A percentile compares a stretch with the other conserved stretches of the same genome.
phyloP scores from a whole-genome alignment of 768 basidiomycete species.

The Hericium alpestre region DNA sequence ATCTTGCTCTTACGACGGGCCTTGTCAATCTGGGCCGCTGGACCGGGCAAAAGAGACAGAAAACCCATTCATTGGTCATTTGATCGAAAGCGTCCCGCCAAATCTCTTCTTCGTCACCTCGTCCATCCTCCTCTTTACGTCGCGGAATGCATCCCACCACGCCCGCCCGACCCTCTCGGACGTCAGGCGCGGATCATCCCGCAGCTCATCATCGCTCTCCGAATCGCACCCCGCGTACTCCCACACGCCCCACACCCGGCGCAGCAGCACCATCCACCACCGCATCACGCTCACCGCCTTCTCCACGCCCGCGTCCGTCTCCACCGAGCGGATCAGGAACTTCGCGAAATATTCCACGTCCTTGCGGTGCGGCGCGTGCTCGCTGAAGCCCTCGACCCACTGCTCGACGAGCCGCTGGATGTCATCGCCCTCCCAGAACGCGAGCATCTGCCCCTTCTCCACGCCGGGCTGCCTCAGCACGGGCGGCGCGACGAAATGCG shows the following conservation, averaged over 20 bases:
- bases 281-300: slow-evolving; percentile 60
- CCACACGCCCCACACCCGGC: slow-evolving; percentile 50
- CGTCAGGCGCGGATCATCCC: slow-evolving; percentile 19
- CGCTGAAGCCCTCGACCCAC: slow-evolving; percentile 63
- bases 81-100: slow-evolving; percentile 59
- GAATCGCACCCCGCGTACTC: slow-evolving; percentile 27
- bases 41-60: too few relatives aligned
- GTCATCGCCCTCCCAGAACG: slow-evolving; percentile 57
- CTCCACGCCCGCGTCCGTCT: slow-evolving; percentile 63
- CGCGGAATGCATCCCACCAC: slow-evolving; percentile 77
- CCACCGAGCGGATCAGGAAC: slow-evolving; percentile 60
- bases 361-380: slow-evolving; percentile 54
- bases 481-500: slow-evolving; percentile 38
- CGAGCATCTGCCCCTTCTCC: slow-evolving; percentile 41
- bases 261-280: slow-evolving; percentile 72
- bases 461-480: slow-evolving; percentile 44
- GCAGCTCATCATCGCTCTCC: slow-evolving; percentile 24
- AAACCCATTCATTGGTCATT: slow-evolving; percentile 21
- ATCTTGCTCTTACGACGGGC: too few relatives aligned
- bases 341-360: slow-evolving; percentile 70
- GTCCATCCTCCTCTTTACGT: slow-evolving; percentile 60
- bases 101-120: slow-evolving; percentile 54
- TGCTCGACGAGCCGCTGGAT: slow-evolving; percentile 59
- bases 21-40: too few relatives aligned
- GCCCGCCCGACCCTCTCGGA: slow-evolving; percentile 42